Percentiles rank a stretch among this genome's conserved stretches.
phyloP scores from a whole-genome alignment of 257 asterid species.

The Plantago elongata region DNA sequence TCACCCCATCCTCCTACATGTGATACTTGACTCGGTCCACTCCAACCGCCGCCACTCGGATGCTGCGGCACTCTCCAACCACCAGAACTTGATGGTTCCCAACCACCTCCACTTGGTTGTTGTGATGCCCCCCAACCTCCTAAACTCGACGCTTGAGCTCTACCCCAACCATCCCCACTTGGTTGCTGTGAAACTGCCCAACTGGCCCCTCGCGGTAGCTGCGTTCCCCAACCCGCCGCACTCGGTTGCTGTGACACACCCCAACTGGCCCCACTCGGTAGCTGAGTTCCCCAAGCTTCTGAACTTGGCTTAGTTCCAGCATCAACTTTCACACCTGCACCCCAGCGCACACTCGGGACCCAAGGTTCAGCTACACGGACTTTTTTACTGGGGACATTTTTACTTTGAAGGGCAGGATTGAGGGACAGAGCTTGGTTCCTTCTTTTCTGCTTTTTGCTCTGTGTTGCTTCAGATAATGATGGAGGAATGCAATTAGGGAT shows the following conservation, averaged over 20 bases:
- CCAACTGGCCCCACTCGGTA: constrained; percentile 16
- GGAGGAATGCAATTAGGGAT: constrained; percentile 20
- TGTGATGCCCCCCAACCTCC: constrained; percentile 11
- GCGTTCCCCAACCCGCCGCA: constrained; percentile 13
- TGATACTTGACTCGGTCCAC: neutral
- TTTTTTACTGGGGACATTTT: constrained; percentile 19
- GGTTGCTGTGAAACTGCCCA: constrained; percentile 17
- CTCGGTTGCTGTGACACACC: constrained; percentile 10
- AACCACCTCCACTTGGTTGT: neutral
- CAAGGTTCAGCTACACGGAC: constrained; percentile 30
- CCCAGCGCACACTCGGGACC: constrained; percentile 20
- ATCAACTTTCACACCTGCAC: neutral
- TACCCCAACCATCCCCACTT: constrained; percentile 15
- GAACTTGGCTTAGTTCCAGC: constrained; percentile 1
- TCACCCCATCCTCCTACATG: constrained; percentile 1
- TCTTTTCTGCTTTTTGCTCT: constrained; percentile 28
- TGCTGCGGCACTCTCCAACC: constrained; percentile 12
- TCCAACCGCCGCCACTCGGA: constrained; percentile 6
- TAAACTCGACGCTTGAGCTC: neutral
- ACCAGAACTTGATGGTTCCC: constrained; percentile 1
- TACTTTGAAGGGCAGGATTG: constrained; percentile 4
- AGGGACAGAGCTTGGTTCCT: constrained; percentile 13
- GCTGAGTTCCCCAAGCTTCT: constrained; percentile 17
- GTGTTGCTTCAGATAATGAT: constrained; percentile 5
- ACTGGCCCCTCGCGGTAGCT: neutral